phyloP scores from a whole-genome alignment of 2,329 filamentous ascomycete species.

The Parascedosporium putredinis region DNA sequence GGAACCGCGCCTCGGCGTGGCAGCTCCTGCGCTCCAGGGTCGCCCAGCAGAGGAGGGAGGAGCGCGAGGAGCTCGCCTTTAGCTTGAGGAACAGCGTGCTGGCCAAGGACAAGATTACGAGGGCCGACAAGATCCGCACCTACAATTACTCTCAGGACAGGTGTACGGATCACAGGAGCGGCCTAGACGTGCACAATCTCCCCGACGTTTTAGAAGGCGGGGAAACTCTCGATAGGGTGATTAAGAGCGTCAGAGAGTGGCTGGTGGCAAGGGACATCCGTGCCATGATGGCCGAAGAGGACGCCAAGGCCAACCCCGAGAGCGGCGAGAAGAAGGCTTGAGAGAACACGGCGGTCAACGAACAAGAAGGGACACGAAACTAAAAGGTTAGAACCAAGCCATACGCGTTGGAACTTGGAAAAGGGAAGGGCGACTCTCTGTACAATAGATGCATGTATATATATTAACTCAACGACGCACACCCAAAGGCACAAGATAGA shows the following conservation, averaged over 20 bases:
- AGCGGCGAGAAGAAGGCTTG: constrained; percentile 10
- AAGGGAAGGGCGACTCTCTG: too few relatives aligned
- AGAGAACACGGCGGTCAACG: too few relatives aligned
- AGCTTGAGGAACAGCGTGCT: constrained; percentile 68
- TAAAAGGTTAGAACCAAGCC: too few relatives aligned
- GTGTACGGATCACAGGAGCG: constrained; percentile 81
- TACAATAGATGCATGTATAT: constrained; percentile 6
- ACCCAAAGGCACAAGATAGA: too few relatives aligned
- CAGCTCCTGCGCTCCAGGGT: constrained; percentile 69
- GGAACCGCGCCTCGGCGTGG: constrained; percentile 85
- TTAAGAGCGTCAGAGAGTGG: constrained; percentile 71
- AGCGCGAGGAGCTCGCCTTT: constrained; percentile 70
- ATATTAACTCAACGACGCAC: too few relatives aligned
- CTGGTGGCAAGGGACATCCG: constrained; percentile 65
- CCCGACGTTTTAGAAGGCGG: constrained; percentile 69
- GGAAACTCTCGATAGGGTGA: constrained; percentile 60
- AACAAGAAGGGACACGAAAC: too few relatives aligned
- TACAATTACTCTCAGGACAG: constrained; percentile 72
- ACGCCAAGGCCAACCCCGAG: constrained; percentile 20
- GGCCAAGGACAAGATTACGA: constrained; percentile 69
- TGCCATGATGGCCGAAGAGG: constrained; percentile 55
- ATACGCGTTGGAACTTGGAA: too few relatives aligned
- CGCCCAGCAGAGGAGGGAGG: constrained; percentile 69
- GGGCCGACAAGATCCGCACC: constrained; percentile 87
- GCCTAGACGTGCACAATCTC: constrained; percentile 68